Evolutionary conservation across 352 stramenopile genomes (phyloP), one percentile per base, ranked within the genome.

Genomic region (Pythium chondricola): DNA sequence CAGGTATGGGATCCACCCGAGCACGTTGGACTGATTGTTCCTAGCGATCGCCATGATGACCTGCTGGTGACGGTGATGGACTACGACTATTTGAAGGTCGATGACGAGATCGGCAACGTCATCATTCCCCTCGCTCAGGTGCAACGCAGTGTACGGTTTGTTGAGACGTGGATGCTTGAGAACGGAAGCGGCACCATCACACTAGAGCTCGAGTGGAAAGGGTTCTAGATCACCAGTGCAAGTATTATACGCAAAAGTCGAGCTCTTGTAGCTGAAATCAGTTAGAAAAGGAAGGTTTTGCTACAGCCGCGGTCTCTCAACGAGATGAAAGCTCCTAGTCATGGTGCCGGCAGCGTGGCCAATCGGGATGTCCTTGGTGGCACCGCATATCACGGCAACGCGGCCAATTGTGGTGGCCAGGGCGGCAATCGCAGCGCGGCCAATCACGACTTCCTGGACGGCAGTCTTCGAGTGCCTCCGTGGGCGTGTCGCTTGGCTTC

Each of bases 1-100:
- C 36, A 79, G 68, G 69, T 76, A 18, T 80, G 69, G 66, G 64
- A 74, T 30, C 66, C 66, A n/a, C 60, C 66, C 0, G 66, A 75
- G 53, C 52, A 65, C 18, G 68, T 81, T 21, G 56, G 71, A 35
- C 36, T 81, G 25, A 61, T 78, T 9, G 65, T 72, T 2, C 20
- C 51, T 11, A 76, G 66, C 43, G 54, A 64, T 43, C 49, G 64
- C 26, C 70, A 74, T 22, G 67, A 72, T 25, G 50, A 64, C 3
- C 52, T 79, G 41, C 52, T 53, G 2, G 67, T 74, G 27, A 58
- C 57, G 26, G 52, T 74, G 43, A 75, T 77, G 69, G 69, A 81
- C 53, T 64, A 56, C 40, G 66, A 81, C 35, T 71, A 68, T 16
- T 62, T 78, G 11, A 74, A 65, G 38, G 17, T 64, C 0, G 65